Conservation (phyloP, 179 eudicot genomes). For the Carnegiea gigantea region DNA sequence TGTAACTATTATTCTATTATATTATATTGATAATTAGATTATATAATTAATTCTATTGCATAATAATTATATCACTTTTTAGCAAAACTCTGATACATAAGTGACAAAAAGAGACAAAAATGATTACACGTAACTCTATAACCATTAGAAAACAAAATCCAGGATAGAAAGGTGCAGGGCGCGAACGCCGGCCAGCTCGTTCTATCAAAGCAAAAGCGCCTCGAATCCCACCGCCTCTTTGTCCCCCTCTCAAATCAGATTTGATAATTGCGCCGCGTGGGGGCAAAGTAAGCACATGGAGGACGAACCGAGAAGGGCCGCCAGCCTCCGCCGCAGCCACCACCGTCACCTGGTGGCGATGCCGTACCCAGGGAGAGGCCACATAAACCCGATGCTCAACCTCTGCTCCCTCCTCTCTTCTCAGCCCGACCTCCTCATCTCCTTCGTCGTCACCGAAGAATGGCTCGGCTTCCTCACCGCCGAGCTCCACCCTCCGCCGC, state of each 20-base stretch:
- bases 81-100: too few species aligned
- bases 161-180: too few species aligned
- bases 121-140: too few species aligned
- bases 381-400: constrained; percentile 69
- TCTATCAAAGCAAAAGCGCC: too few species aligned
- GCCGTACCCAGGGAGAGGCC: constrained; percentile 73
- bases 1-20: too few species aligned
- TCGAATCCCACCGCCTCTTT: neutral
- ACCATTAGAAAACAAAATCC: too few species aligned
- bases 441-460: constrained; percentile 61
- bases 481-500: constrained; percentile 19
- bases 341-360: constrained; percentile 52
- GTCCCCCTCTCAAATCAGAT: neutral
- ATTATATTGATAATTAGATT: too few species aligned
- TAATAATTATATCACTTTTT: too few species aligned
- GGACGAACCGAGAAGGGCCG: neutral
- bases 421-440: constrained; percentile 28
- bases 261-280: too few species aligned
- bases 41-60: too few species aligned
- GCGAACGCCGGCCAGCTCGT: too few species aligned
- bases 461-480: constrained; percentile 64
- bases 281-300: neutral
- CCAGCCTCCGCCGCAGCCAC: neutral
- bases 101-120: too few species aligned
- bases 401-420: constrained; percentile 48